These are phyloP conservation scores for Cadophora sp. DNA, from an alignment of 2,329 filamentous ascomycete species.

Conservation along the genomic window DNA sequence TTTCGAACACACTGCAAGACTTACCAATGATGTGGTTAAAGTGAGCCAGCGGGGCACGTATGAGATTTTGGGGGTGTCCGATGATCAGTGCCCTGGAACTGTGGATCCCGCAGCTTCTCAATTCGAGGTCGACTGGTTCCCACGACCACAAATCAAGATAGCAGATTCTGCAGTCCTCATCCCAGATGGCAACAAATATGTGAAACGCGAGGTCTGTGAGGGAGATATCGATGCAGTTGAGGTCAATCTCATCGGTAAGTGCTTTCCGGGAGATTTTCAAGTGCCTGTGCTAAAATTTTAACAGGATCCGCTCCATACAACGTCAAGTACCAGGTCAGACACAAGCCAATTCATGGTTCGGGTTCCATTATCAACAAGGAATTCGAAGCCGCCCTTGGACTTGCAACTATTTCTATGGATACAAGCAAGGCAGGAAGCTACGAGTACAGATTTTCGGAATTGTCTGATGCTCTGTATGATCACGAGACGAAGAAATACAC, in stretches of 20 bases:
- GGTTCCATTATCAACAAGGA: constrained; percentile 71
- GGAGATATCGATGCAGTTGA: constrained; percentile 92
- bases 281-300: constrained; percentile 21
- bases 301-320: constrained; percentile 80
- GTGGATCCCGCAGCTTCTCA: constrained; percentile 75
- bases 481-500: constrained; percentile 69
- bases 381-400: constrained; percentile 77
- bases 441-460: constrained; percentile 82
- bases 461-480: constrained; percentile 87
- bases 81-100: constrained; percentile 81
- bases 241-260: constrained; percentile 75
- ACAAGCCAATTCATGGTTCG: constrained; percentile 71
- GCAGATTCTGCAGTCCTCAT: constrained; percentile 68
- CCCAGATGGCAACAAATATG: constrained; percentile 59
- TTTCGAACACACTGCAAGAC: constrained; percentile 53
- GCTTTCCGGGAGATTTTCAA: neutral
- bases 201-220: constrained; percentile 88
- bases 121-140: constrained; percentile 87
- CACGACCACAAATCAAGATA: constrained; percentile 75
- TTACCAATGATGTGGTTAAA: constrained; percentile 72
- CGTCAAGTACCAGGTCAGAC: constrained; percentile 80
- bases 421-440: constrained; percentile 83
- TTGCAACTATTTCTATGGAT: constrained; percentile 84
- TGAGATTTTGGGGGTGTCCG: constrained; percentile 77
- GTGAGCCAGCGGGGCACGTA: constrained; percentile 76